Percentiles rank a stretch among this genome's conserved stretches.
Conservation (phyloP, 176 grass and related monocot genomes). For the Lolium rigidum region DNA sequence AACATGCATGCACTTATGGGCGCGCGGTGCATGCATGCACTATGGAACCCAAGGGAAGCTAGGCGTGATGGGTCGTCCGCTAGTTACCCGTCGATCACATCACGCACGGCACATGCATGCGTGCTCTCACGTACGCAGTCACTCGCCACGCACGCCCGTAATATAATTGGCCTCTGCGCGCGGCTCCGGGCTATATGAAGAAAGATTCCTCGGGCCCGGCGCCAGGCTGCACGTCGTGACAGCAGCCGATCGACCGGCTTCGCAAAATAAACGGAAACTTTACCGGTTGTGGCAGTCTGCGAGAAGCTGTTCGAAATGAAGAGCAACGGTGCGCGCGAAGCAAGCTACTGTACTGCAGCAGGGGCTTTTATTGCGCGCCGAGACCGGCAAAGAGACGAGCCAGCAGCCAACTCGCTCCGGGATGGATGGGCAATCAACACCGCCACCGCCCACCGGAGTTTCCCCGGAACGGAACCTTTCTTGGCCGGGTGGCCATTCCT, state of each 20-base stretch:
- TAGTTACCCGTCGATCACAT: slow-evolving; percentile 52
- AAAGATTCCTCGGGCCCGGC: slow-evolving; percentile 29
- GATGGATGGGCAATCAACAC: too few species aligned
- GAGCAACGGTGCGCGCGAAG: neutral
- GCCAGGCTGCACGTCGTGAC: neutral
- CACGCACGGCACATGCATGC: slow-evolving; percentile 50
- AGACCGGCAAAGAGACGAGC: neutral
- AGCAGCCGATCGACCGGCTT: neutral
- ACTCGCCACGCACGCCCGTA: neutral
- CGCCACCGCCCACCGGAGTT: too few species aligned
- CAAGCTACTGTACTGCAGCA: neutral
- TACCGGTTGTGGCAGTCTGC: neutral
- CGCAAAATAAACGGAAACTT: neutral
- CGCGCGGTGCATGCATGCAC: neutral
- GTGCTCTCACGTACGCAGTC: slow-evolving; percentile 1
- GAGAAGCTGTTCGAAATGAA: neutral
- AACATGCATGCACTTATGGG: slow-evolving; percentile 25
- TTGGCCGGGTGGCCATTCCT: slow-evolving; percentile 31
- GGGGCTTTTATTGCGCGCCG: slow-evolving; percentile 9
- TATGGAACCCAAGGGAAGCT: slow-evolving; percentile 32
- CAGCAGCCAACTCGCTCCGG: too few species aligned
- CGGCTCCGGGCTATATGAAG: too few species aligned
- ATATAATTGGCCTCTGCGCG: too few species aligned
- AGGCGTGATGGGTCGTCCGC: slow-evolving; percentile 34
- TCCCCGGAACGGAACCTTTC: neutral